Evolutionary conservation across 371 early-diverging fungal genomes (phyloP).

Genomic region (Mucor indicus): DNA sequence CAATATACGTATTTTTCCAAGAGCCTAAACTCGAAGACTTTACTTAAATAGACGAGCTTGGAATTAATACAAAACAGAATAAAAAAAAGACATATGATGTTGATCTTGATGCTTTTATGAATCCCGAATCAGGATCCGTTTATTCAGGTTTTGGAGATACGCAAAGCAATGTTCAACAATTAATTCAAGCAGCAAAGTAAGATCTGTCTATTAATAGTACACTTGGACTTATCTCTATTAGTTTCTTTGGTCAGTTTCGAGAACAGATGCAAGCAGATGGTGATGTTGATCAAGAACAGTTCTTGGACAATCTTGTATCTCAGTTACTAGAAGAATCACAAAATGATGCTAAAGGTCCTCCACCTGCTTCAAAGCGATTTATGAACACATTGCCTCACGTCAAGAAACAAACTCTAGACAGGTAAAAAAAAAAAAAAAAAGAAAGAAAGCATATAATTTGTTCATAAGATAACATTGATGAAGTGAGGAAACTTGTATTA

Average conservation of each 20-base stretch:
- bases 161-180: slow-evolving; percentile 16
- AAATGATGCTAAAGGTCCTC: slow-evolving; percentile 46
- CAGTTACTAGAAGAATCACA: slow-evolving; percentile 51
- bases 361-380: slow-evolving; percentile 48
- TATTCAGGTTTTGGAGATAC: background rate
- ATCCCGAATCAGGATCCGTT: slow-evolving; percentile 14
- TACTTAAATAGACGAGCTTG: slow-evolving; percentile 27
- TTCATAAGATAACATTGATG: too few relatives aligned
- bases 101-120: slow-evolving; percentile 42
- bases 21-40: background rate
- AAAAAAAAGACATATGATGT: slow-evolving; percentile 26
- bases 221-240: background rate
- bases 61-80: slow-evolving; percentile 16
- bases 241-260: slow-evolving; percentile 36
- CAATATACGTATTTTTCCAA: background rate
- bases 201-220: background rate
- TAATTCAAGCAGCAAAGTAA: slow-evolving; percentile 41
- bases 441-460: too few relatives aligned
- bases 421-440: slow-evolving; percentile 14
- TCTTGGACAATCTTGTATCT: slow-evolving; percentile 45
- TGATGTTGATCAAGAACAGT: slow-evolving; percentile 41
- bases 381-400: slow-evolving; percentile 30
- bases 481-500: slow-evolving; percentile 50
- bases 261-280: slow-evolving; percentile 39
- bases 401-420: slow-evolving; percentile 13